These are phyloP conservation scores for Phoenix dactylifera DNA, from an alignment of 176 grass and related monocot species.

Conservation along the genomic window DNA sequence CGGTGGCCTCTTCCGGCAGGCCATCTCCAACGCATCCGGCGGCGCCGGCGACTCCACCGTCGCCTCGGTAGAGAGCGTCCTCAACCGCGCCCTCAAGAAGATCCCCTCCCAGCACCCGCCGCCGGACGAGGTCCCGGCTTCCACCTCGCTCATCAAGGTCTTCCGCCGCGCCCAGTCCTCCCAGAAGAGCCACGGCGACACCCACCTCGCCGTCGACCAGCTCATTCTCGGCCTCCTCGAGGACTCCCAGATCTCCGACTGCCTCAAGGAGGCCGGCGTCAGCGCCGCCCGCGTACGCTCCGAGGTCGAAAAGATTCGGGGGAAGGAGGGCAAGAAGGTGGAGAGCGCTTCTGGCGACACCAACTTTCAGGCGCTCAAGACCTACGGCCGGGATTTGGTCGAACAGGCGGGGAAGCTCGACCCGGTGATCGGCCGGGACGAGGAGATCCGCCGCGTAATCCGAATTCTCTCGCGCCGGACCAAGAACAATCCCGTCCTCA, in stretches of 20 bases:
- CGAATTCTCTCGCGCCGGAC: conserved; percentile 64
- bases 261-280: conserved; percentile 7
- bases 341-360: conserved; percentile 1
- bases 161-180: conserved; percentile 54
- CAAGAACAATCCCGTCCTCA: conserved; percentile 81
- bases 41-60: conserved; percentile 13
- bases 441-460: conserved; percentile 68
- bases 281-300: conserved; percentile 2
- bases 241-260: background rate
- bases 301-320: conserved; percentile 9
- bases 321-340: conserved; percentile 5
- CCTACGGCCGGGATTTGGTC: conserved; percentile 55
- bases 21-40: conserved; percentile 38
- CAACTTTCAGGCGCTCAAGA: conserved; percentile 25
- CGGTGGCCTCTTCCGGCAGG: conserved; percentile 46
- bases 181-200: background rate
- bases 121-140: conserved; percentile 44
- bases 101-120: conserved; percentile 55
- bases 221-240: conserved; percentile 7
- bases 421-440: conserved; percentile 61
- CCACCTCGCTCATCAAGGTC: conserved; percentile 51
- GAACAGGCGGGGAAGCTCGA: conserved; percentile 62
- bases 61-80: conserved; percentile 54
- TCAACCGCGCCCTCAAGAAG: conserved; percentile 41
- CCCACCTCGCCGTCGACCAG: conserved; percentile 10